Evolutionary conservation across 2,329 filamentous ascomycete species (phyloP).

Genomic region (Akanthomyces dipterigenus): DNA sequence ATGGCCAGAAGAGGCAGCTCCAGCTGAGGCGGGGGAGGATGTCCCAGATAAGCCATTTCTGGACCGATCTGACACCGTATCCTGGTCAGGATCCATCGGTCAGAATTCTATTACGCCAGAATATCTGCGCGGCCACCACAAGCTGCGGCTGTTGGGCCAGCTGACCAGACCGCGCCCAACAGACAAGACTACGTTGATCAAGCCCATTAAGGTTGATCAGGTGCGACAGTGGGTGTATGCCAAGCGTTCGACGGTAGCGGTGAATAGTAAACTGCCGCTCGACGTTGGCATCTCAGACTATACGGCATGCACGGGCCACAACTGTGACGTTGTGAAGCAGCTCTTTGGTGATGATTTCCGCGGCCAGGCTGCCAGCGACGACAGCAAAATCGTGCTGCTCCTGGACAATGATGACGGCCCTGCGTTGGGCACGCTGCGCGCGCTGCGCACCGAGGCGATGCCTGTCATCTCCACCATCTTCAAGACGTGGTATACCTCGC

Average conservation of each 20-base stretch:
- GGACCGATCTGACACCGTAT: slow-evolving; percentile 57
- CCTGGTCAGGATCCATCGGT: slow-evolving; percentile 68
- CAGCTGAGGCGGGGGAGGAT: slow-evolving; percentile 24
- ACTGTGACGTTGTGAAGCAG: slow-evolving; percentile 24
- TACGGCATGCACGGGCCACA: slow-evolving; percentile 46
- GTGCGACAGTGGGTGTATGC: slow-evolving; percentile 18
- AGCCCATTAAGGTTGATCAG: slow-evolving; percentile 52
- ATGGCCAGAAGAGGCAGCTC: slow-evolving; percentile 40
- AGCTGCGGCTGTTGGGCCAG: slow-evolving; percentile 66
- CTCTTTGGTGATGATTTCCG: slow-evolving; percentile 24
- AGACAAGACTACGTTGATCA: slow-evolving; percentile 47
- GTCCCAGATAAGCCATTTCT: slow-evolving; percentile 38
- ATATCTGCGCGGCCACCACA: slow-evolving; percentile 59
- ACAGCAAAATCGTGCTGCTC: slow-evolving; percentile 63
- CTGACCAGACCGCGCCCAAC: slow-evolving; percentile 49
- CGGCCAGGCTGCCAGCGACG: background rate
- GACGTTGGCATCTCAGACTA: slow-evolving; percentile 55
- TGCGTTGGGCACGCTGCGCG: slow-evolving; percentile 50
- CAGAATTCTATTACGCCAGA: slow-evolving; percentile 45
- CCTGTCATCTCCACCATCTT: slow-evolving; percentile 69
- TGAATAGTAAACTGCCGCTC: slow-evolving; percentile 47
- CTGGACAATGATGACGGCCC: slow-evolving; percentile 65
- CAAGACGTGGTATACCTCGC: slow-evolving; percentile 71
- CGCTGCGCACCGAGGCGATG: slow-evolving; percentile 58
- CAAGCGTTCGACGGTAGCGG: slow-evolving; percentile 40